A percentile compares a stretch with the other conserved stretches of the same genome.
Conservation (phyloP, 768 basidiomycete species). For the Mycena maculata region DNA sequence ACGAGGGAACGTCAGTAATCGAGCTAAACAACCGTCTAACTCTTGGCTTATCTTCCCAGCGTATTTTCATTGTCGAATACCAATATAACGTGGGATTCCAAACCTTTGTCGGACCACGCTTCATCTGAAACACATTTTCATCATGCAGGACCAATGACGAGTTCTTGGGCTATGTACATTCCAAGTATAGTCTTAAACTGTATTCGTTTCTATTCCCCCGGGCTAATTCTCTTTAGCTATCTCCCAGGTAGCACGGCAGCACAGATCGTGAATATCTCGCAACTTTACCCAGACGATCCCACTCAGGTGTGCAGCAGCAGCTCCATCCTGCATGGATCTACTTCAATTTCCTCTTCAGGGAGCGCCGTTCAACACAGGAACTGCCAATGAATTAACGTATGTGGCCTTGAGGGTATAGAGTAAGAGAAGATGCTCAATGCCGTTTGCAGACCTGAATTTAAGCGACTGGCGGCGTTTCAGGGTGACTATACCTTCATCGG, state of each 20-base stretch:
- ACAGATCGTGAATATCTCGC: constrained; percentile 10
- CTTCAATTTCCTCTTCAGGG: not conserved
- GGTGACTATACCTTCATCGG: constrained; percentile 21
- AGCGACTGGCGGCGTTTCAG: constrained; percentile 28
- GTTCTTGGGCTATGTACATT: constrained; percentile 17
- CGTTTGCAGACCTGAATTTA: constrained; percentile 24
- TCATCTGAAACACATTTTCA: too few species aligned
- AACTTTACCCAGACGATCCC: constrained; percentile 26
- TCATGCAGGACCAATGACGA: constrained; percentile 32
- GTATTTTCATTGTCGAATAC: constrained; percentile 12
- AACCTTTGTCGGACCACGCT: too few species aligned
- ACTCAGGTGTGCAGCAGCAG: constrained; percentile 1
- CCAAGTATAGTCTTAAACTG: not conserved
- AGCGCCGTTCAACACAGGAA: constrained; percentile 27
- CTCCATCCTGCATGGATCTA: not conserved
- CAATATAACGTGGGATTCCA: constrained; percentile 8
- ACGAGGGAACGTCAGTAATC: constrained; percentile 25
- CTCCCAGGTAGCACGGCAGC: constrained; percentile 5
- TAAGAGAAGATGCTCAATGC: not conserved
- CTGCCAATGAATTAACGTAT: constrained; percentile 22
- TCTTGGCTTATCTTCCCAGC: not conserved
- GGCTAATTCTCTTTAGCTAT: not conserved
- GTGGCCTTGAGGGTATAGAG: not conserved
- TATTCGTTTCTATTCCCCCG: too few species aligned
- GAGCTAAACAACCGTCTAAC: not conserved